These are phyloP conservation scores for Lactuca saligna DNA, from an alignment of 129 eudicot genomes.

Conservation along the genomic window DNA sequence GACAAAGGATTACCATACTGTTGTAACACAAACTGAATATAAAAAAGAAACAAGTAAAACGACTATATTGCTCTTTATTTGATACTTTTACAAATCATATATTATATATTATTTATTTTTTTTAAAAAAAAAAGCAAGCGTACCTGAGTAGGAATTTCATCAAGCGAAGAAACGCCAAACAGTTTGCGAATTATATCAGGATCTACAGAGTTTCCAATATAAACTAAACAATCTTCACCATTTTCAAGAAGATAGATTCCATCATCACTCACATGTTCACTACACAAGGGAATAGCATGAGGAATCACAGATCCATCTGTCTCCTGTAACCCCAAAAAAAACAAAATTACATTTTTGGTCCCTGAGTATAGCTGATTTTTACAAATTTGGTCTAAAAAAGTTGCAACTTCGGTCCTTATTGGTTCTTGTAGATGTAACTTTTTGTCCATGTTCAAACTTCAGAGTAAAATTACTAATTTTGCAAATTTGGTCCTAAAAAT, in stretches of 20 bases:
- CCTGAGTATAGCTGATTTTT: too few species aligned
- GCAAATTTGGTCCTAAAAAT: too few species aligned
- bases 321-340: constrained; percentile 49
- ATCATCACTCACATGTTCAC: constrained; percentile 74
- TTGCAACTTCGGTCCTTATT: too few species aligned
- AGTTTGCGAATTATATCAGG: constrained; percentile 50
- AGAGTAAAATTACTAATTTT: too few species aligned
- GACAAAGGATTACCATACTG: constrained; percentile 81
- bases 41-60: too few species aligned
- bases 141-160: constrained; percentile 85
- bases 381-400: too few species aligned
- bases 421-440: too few species aligned
- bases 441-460: too few species aligned
- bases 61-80: too few species aligned
- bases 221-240: constrained; percentile 84
- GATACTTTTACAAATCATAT: too few species aligned
- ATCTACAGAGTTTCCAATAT: constrained; percentile 63
- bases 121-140: not conserved
- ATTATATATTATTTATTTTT: too few species aligned
- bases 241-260: constrained; percentile 95
- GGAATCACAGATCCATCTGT: constrained; percentile 64
- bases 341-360: too few species aligned
- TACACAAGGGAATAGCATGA: constrained; percentile 64
- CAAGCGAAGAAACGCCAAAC: constrained; percentile 68
- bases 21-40: constrained; percentile 75